Base-by-base conservation (phyloP, 2,329 filamentous ascomycete species). In the Trichophyton rubrum region DNA sequence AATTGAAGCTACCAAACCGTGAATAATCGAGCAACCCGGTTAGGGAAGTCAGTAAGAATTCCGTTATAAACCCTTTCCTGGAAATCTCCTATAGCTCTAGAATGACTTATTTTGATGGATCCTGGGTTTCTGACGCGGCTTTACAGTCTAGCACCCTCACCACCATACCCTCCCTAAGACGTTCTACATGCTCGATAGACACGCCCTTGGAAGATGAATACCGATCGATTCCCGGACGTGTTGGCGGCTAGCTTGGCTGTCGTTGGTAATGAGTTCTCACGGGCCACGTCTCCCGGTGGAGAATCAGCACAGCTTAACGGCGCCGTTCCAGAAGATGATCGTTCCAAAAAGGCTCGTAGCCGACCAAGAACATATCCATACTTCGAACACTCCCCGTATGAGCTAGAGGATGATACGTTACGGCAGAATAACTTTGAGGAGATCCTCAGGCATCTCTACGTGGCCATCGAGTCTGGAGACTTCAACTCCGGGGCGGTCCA, bases 401-500 rank as follows among this genome's bases (percentile, higher is more conserved):
- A 85, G 61, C 86, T 91, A 60, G 95, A 99, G 74, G 85, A 88
- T 70, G 87, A 92, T 64, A 72, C 80, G 38, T 83, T 90, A 74
- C 84, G 91, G 64, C 86, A 95, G 71, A 81, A 80, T 58, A 90
- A 91, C 64, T 79, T 99, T 55, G 81, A 87, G 53, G 89, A 90
- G 71, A 97, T 96, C 67, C 80, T 97, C 67, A 93, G 91, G 72
- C 89, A 96, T 70, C 85, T 99, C 33, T 97, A 96, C 73, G 89
- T 96, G 67, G 84, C 92, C 61, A 81, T 99, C 64, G 87, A 90
- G 71, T 87, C 93, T 2, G 90, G 96, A 66, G 93, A 99, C 74
- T 97, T 97, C 74, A 86, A 88, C 24, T 89, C 92, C 0, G 93
- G 93, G 38, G 93, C 92, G 30, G 80, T 96, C 63, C 92, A 99